phyloP scores from a whole-genome alignment of 495 filamentous ascomycete genomes.

The Amphirosellinia nigrospora region DNA sequence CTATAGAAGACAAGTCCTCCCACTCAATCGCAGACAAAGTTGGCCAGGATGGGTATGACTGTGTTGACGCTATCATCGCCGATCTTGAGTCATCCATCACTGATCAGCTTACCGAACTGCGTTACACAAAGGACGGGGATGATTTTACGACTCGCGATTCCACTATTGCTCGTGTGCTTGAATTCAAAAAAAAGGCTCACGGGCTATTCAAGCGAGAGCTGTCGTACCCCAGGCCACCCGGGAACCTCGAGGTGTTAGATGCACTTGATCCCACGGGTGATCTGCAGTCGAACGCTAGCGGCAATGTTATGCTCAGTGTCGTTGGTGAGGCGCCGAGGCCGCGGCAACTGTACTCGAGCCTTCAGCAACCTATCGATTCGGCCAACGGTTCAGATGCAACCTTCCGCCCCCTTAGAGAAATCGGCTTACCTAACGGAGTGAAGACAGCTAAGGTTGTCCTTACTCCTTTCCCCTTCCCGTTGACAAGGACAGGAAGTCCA shows the following conservation, averaged over 20 bases:
- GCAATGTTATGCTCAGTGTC: slow-evolving; percentile 70
- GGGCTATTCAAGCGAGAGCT: slow-evolving; percentile 50
- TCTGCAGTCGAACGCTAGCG: slow-evolving; percentile 39
- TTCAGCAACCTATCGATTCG: slow-evolving; percentile 62
- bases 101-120: slow-evolving; percentile 49
- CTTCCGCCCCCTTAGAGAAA: slow-evolving; percentile 62
- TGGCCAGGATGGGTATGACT: slow-evolving; percentile 47
- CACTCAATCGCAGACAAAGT: slow-evolving; percentile 55
- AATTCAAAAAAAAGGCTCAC: slow-evolving; percentile 50
- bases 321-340: slow-evolving; percentile 72
- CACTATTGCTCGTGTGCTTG: slow-evolving; percentile 43
- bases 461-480: slow-evolving; percentile 35
- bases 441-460: slow-evolving; percentile 69
- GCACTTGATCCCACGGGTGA: slow-evolving; percentile 32
- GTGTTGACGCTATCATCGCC: slow-evolving; percentile 51
- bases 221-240: slow-evolving; percentile 41
- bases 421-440: slow-evolving; percentile 74
- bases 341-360: slow-evolving; percentile 83
- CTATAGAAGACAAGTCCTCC: slow-evolving; percentile 40
- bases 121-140: slow-evolving; percentile 30
- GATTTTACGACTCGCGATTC: slow-evolving; percentile 37
- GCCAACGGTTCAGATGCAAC: slow-evolving; percentile 39
- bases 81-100: slow-evolving; percentile 50
- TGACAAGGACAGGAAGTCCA: slow-evolving; percentile 55
- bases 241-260: slow-evolving; percentile 26